phyloP scores from a whole-genome alignment of 106 monocot species.

The Gastrodia elata region DNA sequence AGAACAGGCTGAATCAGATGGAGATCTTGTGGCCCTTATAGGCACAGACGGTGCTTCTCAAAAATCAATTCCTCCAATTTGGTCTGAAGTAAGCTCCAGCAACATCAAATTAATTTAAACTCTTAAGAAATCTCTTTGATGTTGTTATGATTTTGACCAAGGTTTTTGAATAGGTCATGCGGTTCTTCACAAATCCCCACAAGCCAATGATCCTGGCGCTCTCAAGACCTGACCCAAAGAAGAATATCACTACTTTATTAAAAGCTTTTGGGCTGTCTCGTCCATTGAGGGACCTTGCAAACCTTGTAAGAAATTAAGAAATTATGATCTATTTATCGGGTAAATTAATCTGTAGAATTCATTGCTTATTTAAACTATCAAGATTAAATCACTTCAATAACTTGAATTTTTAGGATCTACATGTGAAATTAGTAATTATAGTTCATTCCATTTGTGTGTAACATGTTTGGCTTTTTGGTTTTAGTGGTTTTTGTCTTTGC shows the following conservation, averaged over 20 bases:
- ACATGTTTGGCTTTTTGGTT: not conserved
- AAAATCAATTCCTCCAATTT: slow-evolving; percentile 57
- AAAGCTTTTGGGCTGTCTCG: slow-evolving; percentile 96
- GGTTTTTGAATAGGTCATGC: slow-evolving; percentile 37
- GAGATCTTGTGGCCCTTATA: slow-evolving; percentile 32
- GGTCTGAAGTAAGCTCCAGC: slow-evolving; percentile 48
- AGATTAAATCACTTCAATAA: not conserved
- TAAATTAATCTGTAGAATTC: not conserved
- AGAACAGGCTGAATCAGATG: slow-evolving; percentile 46
- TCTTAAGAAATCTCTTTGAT: not conserved
- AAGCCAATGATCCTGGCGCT: slow-evolving; percentile 94
- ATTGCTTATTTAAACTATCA: not conserved
- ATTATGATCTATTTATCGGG: not conserved
- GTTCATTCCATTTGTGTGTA: no score
- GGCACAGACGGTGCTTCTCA: slow-evolving; percentile 52
- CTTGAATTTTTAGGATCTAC: not conserved
- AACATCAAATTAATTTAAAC: not conserved
- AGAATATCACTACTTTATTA: slow-evolving; percentile 92
- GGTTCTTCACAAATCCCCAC: slow-evolving; percentile 93
- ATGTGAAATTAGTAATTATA: no score
- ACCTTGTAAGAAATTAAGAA: slow-evolving; percentile 55
- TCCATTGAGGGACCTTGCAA: slow-evolving; percentile 78
- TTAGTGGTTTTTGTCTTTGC: not conserved
- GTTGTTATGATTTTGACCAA: not conserved
- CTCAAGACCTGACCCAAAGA: slow-evolving; percentile 88